Evolutionary conservation across 1,284 basidiomycete genomes (phyloP).

Genomic region (Rhodotorula sp.): DNA sequence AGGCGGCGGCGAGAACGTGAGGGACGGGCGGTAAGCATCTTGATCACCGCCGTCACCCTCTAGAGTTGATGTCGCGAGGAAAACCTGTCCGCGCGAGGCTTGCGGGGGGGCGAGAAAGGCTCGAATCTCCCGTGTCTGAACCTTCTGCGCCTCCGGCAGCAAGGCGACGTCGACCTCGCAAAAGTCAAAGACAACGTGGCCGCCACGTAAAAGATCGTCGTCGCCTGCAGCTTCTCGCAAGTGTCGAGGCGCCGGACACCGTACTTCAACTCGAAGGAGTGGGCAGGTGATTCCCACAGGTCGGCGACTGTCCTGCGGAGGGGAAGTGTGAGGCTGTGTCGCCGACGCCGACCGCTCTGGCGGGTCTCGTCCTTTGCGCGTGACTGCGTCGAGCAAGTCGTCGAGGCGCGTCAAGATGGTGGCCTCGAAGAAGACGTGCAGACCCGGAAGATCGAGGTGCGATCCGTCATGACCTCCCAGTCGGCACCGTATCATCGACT

Average conservation of each 20-base stretch:
- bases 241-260: conserved; percentile 48
- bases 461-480: neutral
- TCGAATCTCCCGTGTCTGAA: neutral
- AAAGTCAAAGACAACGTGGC: conserved; percentile 50
- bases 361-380: neutral
- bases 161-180: neutral
- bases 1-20: neutral
- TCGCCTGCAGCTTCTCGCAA: neutral
- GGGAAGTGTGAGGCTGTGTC: too few species aligned
- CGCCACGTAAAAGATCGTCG: conserved; percentile 44
- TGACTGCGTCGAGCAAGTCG: conserved; percentile 50
- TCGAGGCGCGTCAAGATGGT: conserved; percentile 47
- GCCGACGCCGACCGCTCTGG: too few species aligned
- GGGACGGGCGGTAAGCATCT: neutral
- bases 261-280: conserved; percentile 47
- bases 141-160: too few species aligned
- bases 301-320: conserved; percentile 1
- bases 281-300: conserved; percentile 9
- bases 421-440: conserved; percentile 75
- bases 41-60: too few species aligned
- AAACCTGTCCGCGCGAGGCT: neutral
- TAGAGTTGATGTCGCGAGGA: neutral
- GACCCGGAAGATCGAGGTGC: conserved; percentile 55
- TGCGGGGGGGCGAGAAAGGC: neutral
- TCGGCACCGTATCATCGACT: neutral